Conservation (phyloP, 352 stramenopile genomes). For the Hyaloperonospora arabidopsidis region DNA sequence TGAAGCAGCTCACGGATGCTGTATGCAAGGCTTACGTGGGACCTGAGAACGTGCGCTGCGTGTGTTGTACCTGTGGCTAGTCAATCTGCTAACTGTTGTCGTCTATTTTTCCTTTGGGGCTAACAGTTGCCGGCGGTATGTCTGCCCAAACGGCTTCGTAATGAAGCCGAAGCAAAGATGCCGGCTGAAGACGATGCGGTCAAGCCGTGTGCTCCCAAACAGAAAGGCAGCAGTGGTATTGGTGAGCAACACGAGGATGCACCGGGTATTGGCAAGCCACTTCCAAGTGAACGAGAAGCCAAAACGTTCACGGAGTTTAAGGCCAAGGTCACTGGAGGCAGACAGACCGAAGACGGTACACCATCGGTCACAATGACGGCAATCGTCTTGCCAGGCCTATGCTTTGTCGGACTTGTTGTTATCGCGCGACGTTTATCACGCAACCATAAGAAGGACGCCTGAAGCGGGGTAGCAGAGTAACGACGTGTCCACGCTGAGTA, state of each 20-base stretch:
- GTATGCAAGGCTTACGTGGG: constrained; percentile 67
- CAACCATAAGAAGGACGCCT: constrained; percentile 74
- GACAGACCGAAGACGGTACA: constrained; percentile 21
- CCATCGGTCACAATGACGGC: constrained; percentile 20
- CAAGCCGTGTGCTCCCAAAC: constrained; percentile 67
- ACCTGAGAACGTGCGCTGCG: constrained; percentile 29
- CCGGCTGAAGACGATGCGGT: constrained; percentile 34
- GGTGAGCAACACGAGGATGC: constrained; percentile 40
- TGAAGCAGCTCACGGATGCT: constrained; percentile 55
- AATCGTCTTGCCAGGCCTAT: constrained; percentile 42
- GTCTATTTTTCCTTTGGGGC: background rate
- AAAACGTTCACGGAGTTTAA: constrained; percentile 33
- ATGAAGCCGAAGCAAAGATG: constrained; percentile 33
- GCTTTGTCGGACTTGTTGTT: constrained; percentile 43
- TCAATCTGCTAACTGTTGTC: background rate
- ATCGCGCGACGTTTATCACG: constrained; percentile 50
- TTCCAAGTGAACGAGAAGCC: constrained; percentile 20
- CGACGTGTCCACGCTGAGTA: background rate
- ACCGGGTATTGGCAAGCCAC: constrained; percentile 51
- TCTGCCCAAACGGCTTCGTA: constrained; percentile 52
- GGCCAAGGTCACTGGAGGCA: constrained; percentile 34
- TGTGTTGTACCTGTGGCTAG: background rate
- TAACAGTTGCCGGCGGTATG: constrained; percentile 42
- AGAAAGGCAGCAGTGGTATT: constrained; percentile 31
- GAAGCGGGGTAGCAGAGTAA: constrained; percentile 9